Conservation (phyloP, 106 monocot genomes). For the Acanthochlamys bracteata region DNA sequence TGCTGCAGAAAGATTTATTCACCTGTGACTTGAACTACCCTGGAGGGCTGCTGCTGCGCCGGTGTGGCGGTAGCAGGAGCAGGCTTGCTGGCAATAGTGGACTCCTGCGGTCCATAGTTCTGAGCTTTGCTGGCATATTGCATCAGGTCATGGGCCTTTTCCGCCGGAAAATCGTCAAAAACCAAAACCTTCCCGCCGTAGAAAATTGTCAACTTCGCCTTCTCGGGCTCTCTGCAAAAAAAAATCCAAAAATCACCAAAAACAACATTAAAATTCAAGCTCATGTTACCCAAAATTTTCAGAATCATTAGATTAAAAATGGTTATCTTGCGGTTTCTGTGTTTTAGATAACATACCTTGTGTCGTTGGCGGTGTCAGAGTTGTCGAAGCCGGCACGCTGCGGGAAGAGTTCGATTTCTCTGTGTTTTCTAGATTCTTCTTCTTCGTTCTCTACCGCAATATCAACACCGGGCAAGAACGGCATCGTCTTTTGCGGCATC, state of each 20-base stretch:
- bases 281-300: not conserved
- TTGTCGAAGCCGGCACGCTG: slow-evolving; percentile 25
- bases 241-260: not conserved
- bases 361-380: not conserved
- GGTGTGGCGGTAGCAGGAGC: too few species aligned
- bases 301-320: not conserved
- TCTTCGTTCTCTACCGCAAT: not conserved
- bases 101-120: not conserved
- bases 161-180: slow-evolving; percentile 63
- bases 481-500: slow-evolving; percentile 37
- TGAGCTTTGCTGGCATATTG: slow-evolving; percentile 19
- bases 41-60: too few species aligned
- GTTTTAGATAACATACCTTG: too few species aligned
- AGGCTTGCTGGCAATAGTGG: not conserved
- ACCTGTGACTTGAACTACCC: too few species aligned
- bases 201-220: slow-evolving; percentile 62
- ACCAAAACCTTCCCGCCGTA: slow-evolving; percentile 76
- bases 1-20: too few species aligned
- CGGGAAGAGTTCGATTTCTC: slow-evolving; percentile 43
- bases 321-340: not conserved
- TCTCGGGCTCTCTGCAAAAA: slow-evolving; percentile 30
- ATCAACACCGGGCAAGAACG: slow-evolving; percentile 35
- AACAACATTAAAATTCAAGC: not conserved
- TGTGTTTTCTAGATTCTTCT: not conserved
- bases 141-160: slow-evolving; percentile 55